Base-by-base conservation (phyloP, 2,329 filamentous ascomycete species). In the Claviceps sorghi region DNA sequence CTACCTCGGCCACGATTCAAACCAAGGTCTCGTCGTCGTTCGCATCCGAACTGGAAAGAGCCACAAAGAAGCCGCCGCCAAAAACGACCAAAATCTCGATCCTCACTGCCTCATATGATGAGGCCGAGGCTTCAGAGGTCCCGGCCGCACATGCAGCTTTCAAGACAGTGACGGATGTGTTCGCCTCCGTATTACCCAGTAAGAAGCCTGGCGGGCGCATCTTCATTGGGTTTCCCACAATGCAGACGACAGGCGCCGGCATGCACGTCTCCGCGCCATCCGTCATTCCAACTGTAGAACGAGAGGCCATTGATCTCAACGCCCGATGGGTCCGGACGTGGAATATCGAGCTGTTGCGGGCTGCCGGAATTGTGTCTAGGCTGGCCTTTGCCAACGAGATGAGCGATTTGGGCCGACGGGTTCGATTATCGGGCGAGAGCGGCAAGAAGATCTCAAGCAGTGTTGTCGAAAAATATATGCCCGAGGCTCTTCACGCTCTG, bases 211-310 rank as follows among this genome's bases (percentile, higher is more conserved):
- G 80, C 9, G 93, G 93, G 7, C 83, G 88, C 51, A 86, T 98
- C 52, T 98, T 97, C 62, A 98, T 98, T 62, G 93, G 93, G 0
- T 98, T 98, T 63, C 91, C 93, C 3, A 98, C 93, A 1, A 90
- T 91, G 59, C 93, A 98, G 70, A 98, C 93, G 0, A 98, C 94
- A 0, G 93, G 91, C 52, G 82, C 91, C 30, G 86, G 91, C 17
- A 86, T 94, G 64, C 93, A 98, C 66, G 86, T 98, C 32, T 97
- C 91, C 13, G 93, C 93, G 0, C 93, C 90, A 1, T 96, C 91
- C 0, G 83, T 98, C 15, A 98, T 98, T 53, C 93, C 93, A 0
- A 98, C 93, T 0, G 94, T 98, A 2, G 93, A 98, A 67, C 82
- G 93, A 63, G 93, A 98, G 65, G 93, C 88, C 51, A 95, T 98